phyloP scores from a whole-genome alignment of 495 filamentous ascomycete species.

The Bathelium albidoporum region DNA sequence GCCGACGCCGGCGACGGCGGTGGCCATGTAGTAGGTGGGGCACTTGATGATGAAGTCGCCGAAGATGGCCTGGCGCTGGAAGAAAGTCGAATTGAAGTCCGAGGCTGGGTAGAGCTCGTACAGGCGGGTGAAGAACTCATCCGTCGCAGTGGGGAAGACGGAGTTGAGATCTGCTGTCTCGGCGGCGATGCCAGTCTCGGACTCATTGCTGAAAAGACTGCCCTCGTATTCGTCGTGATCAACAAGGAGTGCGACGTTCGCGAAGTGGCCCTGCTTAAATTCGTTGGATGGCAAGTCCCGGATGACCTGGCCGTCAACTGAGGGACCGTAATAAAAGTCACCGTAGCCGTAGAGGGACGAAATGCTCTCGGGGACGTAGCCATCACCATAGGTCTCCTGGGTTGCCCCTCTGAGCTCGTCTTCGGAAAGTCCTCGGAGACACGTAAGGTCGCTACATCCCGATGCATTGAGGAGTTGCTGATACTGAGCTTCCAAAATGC shows the following conservation, averaged over 20 bases:
- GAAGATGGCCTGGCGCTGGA: constrained; percentile 17
- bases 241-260: constrained; percentile 20
- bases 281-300: constrained; percentile 22
- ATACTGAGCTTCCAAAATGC: constrained; percentile 19
- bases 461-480: constrained; percentile 15
- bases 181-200: constrained; percentile 6
- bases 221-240: constrained; percentile 20
- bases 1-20: constrained; percentile 15
- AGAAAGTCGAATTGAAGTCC: constrained; percentile 21
- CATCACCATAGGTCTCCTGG: constrained; percentile 11
- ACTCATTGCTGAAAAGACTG: constrained; percentile 15
- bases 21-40: constrained; percentile 25
- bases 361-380: constrained; percentile 7
- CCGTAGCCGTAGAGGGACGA: constrained; percentile 17
- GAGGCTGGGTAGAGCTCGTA: constrained; percentile 17
- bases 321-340: constrained; percentile 21
- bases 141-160: constrained; percentile 18
- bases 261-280: constrained; percentile 22
- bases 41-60: constrained; percentile 25
- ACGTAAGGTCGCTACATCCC: constrained; percentile 14
- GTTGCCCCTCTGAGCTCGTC: constrained; percentile 9
- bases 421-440: constrained; percentile 11
- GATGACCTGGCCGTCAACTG: constrained; percentile 18
- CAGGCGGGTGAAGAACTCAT: constrained; percentile 19
- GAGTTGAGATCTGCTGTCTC: constrained; percentile 12